phyloP scores from a whole-genome alignment of 106 monocot genomes.

The Dendrobium chrysotoxum region DNA sequence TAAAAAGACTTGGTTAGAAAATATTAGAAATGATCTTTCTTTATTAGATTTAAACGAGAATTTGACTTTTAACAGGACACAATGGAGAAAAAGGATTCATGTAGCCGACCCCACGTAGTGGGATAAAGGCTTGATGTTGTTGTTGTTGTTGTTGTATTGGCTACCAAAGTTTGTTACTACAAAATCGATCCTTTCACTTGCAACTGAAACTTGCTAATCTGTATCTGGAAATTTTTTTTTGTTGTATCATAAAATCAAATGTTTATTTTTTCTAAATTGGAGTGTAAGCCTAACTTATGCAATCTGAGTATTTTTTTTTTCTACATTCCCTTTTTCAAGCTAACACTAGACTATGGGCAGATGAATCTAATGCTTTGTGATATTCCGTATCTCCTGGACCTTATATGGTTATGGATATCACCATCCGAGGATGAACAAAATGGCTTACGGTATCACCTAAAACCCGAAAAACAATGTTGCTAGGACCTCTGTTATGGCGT shows the following conservation, averaged over 20 bases:
- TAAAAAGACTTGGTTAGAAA: no score
- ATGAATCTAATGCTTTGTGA: conserved; percentile 89
- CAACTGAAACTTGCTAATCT: neutral
- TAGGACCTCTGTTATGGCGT: neutral
- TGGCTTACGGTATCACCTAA: conserved; percentile 45
- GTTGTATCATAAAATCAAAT: neutral
- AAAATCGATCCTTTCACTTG: neutral
- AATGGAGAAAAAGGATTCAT: no score
- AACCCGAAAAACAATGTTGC: neutral
- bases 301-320: neutral
- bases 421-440: conserved; percentile 74
- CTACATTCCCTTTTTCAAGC: neutral
- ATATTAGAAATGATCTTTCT: no score
- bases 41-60: no score
- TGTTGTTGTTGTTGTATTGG: no score
- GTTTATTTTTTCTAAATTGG: neutral
- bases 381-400: conserved; percentile 77
- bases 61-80: no score
- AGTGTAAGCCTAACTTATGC: neutral
- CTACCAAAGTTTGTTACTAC: neutral
- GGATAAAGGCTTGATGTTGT: no score
- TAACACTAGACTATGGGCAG: conserved; percentile 28
- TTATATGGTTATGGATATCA: conserved; percentile 95
- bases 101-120: no score
- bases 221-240: neutral